These are phyloP conservation scores for Corymbia calophylla DNA, from an alignment of 441 rosid species.

Conservation along the genomic window DNA sequence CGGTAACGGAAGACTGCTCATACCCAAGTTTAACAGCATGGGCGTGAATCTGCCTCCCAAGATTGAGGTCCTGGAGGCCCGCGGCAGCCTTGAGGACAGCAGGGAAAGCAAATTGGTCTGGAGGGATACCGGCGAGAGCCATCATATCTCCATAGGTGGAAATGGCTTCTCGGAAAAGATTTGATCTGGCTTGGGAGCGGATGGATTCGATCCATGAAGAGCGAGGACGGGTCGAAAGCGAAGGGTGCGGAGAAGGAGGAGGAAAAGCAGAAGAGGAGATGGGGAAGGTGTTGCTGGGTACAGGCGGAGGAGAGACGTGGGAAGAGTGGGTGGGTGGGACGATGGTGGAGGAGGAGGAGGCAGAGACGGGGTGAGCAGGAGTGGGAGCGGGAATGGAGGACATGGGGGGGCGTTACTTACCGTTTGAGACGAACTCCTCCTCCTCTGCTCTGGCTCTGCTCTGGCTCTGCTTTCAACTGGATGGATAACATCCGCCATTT, in stretches of 20 bases:
- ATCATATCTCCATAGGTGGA: conserved; percentile 54
- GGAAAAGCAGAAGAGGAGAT: background rate
- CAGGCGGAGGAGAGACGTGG: background rate
- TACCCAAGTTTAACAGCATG: conserved; percentile 70
- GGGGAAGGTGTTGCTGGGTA: background rate
- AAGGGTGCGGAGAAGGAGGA: background rate
- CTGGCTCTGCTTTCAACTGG: background rate
- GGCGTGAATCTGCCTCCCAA: conserved; percentile 75
- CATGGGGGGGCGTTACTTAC: background rate
- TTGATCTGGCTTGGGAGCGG: conserved; percentile 48
- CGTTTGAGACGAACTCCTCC: background rate
- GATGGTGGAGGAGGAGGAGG: background rate
- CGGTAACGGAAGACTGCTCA: conserved; percentile 31
- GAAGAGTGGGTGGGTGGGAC: background rate
- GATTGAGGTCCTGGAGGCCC: conserved; percentile 36
- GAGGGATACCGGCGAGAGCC: conserved; percentile 27
- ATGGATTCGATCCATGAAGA: conserved; percentile 53
- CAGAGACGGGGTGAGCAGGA: background rate
- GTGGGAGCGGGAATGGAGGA: background rate
- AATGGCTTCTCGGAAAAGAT: conserved; percentile 56
- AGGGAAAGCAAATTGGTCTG: conserved; percentile 74
- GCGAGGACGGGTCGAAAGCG: background rate
- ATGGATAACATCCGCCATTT: background rate
- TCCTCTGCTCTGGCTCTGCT: background rate
- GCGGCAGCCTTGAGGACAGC: conserved; percentile 64